Conservation (phyloP, 1,284 basidiomycete species). For the Ustilago crameri region DNA sequence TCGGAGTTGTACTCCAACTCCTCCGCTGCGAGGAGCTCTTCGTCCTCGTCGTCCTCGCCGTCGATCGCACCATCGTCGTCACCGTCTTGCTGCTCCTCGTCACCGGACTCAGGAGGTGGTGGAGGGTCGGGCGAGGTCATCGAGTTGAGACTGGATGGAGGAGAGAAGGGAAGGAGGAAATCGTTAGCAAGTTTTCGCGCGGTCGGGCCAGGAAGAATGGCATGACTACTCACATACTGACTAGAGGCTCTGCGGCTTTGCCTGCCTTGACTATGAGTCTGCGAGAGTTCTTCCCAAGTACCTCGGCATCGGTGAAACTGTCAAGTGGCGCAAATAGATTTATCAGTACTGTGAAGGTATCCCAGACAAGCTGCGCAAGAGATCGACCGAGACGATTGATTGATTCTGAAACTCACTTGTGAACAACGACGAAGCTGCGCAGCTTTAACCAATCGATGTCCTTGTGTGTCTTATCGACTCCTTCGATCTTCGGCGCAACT, state of each 20-base stretch:
- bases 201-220: background rate
- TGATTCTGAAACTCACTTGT: constrained; percentile 74
- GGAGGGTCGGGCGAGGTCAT: constrained; percentile 46
- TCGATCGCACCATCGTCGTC: constrained; percentile 10
- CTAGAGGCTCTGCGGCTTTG: constrained; percentile 77
- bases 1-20: background rate
- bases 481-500: constrained; percentile 71
- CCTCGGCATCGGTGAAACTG: constrained; percentile 82
- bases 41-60: constrained; percentile 4
- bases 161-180: background rate
- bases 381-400: too few relatives aligned
- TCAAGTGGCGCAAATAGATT: background rate
- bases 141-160: constrained; percentile 23
- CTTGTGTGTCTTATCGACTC: constrained; percentile 83
- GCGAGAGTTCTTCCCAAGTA: constrained; percentile 76
- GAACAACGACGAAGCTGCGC: constrained; percentile 79
- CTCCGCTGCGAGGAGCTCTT: background rate
- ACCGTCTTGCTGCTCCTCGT: constrained; percentile 3
- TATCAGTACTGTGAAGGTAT: too few relatives aligned
- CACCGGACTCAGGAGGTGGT: constrained; percentile 27
- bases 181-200: background rate
- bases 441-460: constrained; percentile 88
- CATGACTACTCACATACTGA: constrained; percentile 76
- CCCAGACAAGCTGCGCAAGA: too few relatives aligned
- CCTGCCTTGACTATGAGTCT: constrained; percentile 74